Conservation (phyloP, 306 rosid species). For the Dalbergia cultrata region DNA sequence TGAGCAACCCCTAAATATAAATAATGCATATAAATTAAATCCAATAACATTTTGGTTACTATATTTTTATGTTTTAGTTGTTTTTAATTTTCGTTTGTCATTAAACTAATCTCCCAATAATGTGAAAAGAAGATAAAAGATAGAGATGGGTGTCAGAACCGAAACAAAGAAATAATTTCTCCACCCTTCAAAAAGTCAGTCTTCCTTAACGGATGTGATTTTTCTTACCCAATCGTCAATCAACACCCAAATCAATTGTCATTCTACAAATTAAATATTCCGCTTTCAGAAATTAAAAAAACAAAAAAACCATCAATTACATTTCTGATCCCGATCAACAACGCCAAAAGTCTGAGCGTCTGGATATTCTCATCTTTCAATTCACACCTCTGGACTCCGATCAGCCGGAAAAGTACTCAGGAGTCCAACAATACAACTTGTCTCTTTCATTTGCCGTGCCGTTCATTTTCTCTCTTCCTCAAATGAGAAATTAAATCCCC, state of each 20-base stretch:
- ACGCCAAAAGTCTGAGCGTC: background rate
- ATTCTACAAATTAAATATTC: background rate
- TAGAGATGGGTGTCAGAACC: slow-evolving; percentile 34
- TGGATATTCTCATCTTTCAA: background rate
- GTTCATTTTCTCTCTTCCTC: background rate
- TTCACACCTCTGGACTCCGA: background rate
- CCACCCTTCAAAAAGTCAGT: background rate
- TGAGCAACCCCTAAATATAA: too few species aligned
- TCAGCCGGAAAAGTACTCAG: background rate
- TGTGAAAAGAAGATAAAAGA: slow-evolving; percentile 39
- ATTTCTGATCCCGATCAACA: slow-evolving; percentile 22
- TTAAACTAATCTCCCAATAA: background rate
- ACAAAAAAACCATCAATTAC: slow-evolving; percentile 15
- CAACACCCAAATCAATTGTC: background rate
- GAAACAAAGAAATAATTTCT: background rate
- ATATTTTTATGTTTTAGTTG: too few species aligned
- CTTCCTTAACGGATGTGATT: background rate
- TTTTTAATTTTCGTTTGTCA: background rate
- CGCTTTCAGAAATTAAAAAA: background rate
- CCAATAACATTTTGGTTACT: too few species aligned
- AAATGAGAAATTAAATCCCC: slow-evolving; percentile 35
- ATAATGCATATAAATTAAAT: too few species aligned
- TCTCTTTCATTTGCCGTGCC: background rate
- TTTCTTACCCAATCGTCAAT: slow-evolving; percentile 21
- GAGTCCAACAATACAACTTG: background rate